Percentiles rank a stretch among this genome's conserved stretches.
These are phyloP conservation scores for Schoenoplectus tabernaemontani DNA, from an alignment of 202 grass and related monocot genomes.

Conservation along the genomic window DNA sequence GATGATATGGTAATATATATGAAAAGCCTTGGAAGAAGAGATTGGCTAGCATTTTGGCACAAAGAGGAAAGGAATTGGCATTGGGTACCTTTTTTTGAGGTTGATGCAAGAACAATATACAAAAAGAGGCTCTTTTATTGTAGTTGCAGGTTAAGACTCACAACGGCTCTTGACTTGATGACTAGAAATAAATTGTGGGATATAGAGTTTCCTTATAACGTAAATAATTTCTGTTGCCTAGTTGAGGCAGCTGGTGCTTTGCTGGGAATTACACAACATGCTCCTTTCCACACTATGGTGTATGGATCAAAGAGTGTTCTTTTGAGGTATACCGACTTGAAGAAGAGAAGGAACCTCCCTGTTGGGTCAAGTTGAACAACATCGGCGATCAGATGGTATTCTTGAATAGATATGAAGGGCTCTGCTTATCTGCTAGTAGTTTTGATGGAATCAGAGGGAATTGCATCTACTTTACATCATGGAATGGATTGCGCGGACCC, in stretches of 20 bases:
- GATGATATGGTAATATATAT: neutral
- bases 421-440: neutral
- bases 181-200: neutral
- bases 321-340: constrained; percentile 14
- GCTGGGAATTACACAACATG: neutral
- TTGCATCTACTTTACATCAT: constrained; percentile 13
- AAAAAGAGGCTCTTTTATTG: neutral
- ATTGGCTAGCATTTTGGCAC: neutral
- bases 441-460: constrained; percentile 13
- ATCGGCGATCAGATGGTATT: constrained; percentile 19
- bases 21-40: neutral
- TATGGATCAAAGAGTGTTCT: neutral
- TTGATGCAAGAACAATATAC: neutral
- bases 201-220: neutral
- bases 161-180: neutral
- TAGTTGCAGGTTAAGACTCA: neutral
- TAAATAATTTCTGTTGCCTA: neutral
- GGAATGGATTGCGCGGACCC: neutral
- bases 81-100: neutral
- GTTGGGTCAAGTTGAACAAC: neutral
- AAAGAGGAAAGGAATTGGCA: neutral
- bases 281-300: neutral
- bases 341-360: neutral
- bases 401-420: neutral
- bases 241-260: neutral